Evolutionary conservation across 441 rosid species (phyloP).

Genomic region (Pelargonium australe): DNA sequence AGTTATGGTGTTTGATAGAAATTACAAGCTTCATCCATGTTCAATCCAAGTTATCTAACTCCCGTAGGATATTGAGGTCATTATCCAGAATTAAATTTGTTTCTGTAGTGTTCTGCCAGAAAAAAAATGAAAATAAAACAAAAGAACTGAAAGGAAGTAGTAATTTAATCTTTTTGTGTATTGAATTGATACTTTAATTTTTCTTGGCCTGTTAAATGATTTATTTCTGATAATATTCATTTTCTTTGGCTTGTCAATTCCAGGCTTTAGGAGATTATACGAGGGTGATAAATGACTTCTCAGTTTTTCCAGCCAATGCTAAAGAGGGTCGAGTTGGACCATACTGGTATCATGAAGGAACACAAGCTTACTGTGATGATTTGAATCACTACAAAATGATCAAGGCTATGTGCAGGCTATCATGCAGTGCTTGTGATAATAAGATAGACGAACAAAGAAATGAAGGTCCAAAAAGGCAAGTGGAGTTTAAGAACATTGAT

Average conservation of each 20-base stretch:
- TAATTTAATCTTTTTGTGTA: neutral
- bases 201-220: neutral
- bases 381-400: slow-evolving; percentile 33
- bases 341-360: slow-evolving; percentile 36
- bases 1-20: neutral
- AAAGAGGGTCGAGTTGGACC: slow-evolving; percentile 31
- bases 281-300: slow-evolving; percentile 30
- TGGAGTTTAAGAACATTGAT: slow-evolving; percentile 28
- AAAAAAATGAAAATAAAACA: neutral
- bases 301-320: slow-evolving; percentile 25
- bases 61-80: too few species aligned
- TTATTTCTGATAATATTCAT: neutral
- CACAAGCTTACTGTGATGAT: slow-evolving; percentile 31
- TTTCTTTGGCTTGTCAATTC: slow-evolving; percentile 4
- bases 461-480: slow-evolving; percentile 23
- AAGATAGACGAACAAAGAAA: slow-evolving; percentile 21
- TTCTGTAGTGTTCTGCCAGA: neutral
- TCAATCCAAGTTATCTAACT: too few species aligned
- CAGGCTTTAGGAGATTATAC: slow-evolving; percentile 38
- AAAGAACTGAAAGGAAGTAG: neutral
- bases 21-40: too few species aligned
- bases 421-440: slow-evolving; percentile 26
- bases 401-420: slow-evolving; percentile 38
- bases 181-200: neutral
- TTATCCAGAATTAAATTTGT: too few species aligned